Percentiles rank a stretch among this genome's conserved stretches.
Conservation (phyloP, 441 rosid genomes). For the Pelargonium australe region DNA sequence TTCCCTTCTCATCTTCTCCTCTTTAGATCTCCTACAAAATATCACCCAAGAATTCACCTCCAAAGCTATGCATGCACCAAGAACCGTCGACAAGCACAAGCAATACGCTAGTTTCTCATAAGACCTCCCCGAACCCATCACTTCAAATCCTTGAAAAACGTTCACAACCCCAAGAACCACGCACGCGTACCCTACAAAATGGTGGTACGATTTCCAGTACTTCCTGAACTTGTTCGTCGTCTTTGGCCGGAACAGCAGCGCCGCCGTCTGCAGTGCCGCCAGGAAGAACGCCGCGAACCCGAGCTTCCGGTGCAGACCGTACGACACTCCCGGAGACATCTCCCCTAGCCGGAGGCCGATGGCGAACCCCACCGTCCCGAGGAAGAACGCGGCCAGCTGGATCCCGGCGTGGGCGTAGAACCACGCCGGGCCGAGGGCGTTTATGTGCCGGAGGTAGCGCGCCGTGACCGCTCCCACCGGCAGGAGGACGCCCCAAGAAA, state of each 20-base stretch:
- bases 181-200: slow-evolving; percentile 83
- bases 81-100: slow-evolving; percentile 57
- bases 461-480: slow-evolving; percentile 69
- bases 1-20: slow-evolving; percentile 81
- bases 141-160: slow-evolving; percentile 88
- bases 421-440: slow-evolving; percentile 73
- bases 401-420: slow-evolving; percentile 71
- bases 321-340: slow-evolving; percentile 52
- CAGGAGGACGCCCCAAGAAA: slow-evolving; percentile 70
- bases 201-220: slow-evolving; percentile 96
- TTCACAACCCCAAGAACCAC: slow-evolving; percentile 87
- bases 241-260: slow-evolving; percentile 74
- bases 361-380: slow-evolving; percentile 65
- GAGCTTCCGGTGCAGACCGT: slow-evolving; percentile 65
- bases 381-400: slow-evolving; percentile 48
- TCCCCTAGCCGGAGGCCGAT: slow-evolving; percentile 66
- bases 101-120: slow-evolving; percentile 66
- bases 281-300: slow-evolving; percentile 59
- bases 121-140: slow-evolving; percentile 66
- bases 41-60: slow-evolving; percentile 92
- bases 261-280: slow-evolving; percentile 67
- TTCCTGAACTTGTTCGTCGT: slow-evolving; percentile 78
- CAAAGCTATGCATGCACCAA: slow-evolving; percentile 74
- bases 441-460: slow-evolving; percentile 63
- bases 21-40: slow-evolving; percentile 85